Percentiles rank a stretch among this genome's conserved stretches.
These are phyloP conservation scores for Atkinsonella texensis DNA, from an alignment of 2,329 filamentous ascomycete species.

Conservation along the genomic window DNA sequence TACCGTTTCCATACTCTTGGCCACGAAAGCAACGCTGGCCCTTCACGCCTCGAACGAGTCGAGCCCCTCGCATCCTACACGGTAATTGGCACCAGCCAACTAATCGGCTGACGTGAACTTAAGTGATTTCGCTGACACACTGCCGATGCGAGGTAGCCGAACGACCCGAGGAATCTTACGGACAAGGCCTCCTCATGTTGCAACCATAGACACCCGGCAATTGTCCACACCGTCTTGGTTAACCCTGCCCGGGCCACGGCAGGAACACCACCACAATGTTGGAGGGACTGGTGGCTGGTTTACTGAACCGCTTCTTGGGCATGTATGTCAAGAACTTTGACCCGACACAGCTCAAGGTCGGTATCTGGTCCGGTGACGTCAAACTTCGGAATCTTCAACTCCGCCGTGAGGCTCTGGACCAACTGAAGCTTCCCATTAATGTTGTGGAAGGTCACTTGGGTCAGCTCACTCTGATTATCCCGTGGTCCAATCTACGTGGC, in stretches of 20 bases:
- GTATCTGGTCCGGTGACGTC: conserved; percentile 98
- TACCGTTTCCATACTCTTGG: not conserved
- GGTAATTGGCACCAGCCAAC: not conserved
- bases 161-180: not conserved
- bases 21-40: not conserved
- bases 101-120: not conserved
- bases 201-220: conserved; percentile 6
- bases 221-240: conserved; percentile 9
- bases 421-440: conserved; percentile 91
- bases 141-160: not conserved
- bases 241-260: conserved; percentile 64
- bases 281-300: conserved; percentile 88
- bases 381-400: conserved; percentile 89
- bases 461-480: conserved; percentile 82
- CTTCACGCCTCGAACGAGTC: not conserved
- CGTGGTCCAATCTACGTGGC: conserved; percentile 92
- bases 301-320: conserved; percentile 98
- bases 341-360: conserved; percentile 91
- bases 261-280: conserved; percentile 60
- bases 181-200: conserved; percentile 10
- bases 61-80: not conserved
- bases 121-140: not conserved
- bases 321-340: conserved; percentile 99
- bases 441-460: conserved; percentile 92
- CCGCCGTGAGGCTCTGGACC: conserved; percentile 87